Conservation (phyloP, 202 grass and related monocot species). For the Bolboschoenoplectus hybrid region DNA sequence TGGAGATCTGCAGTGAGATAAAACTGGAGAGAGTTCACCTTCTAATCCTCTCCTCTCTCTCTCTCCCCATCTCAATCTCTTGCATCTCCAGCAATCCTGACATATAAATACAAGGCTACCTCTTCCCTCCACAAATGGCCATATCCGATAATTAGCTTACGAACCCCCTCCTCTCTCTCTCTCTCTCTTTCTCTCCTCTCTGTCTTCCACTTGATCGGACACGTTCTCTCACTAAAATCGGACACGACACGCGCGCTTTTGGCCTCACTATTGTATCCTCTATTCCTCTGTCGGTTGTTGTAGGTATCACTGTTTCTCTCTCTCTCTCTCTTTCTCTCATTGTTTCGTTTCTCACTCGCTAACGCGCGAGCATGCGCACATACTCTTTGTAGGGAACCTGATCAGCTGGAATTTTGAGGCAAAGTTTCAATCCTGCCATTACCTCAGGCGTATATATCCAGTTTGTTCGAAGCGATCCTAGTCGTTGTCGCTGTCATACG, state of each 20-base stretch:
- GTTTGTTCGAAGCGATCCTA: background rate
- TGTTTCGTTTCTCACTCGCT: background rate
- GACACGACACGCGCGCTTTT: background rate
- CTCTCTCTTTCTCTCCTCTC: background rate
- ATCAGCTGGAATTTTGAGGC: background rate
- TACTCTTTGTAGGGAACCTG: background rate
- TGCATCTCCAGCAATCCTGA: background rate
- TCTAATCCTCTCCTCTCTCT: background rate
- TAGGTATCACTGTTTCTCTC: background rate
- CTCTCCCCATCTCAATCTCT: background rate
- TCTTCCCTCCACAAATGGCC: conserved; percentile 12
- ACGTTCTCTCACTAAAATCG: conserved; percentile 12
- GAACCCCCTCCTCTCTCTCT: background rate
- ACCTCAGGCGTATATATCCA: background rate
- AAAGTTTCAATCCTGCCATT: background rate
- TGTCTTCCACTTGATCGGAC: background rate
- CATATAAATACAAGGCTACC: conserved; percentile 34
- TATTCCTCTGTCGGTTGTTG: conserved; percentile 28
- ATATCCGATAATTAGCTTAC: background rate
- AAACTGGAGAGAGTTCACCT: background rate
- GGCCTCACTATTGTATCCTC: background rate
- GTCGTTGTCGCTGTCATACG: background rate
- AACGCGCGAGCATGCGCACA: background rate
- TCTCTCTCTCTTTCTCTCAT: background rate
- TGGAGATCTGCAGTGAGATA: no score